Conservation (phyloP, 345 rosid genomes). For the Clarkia xantiana region DNA sequence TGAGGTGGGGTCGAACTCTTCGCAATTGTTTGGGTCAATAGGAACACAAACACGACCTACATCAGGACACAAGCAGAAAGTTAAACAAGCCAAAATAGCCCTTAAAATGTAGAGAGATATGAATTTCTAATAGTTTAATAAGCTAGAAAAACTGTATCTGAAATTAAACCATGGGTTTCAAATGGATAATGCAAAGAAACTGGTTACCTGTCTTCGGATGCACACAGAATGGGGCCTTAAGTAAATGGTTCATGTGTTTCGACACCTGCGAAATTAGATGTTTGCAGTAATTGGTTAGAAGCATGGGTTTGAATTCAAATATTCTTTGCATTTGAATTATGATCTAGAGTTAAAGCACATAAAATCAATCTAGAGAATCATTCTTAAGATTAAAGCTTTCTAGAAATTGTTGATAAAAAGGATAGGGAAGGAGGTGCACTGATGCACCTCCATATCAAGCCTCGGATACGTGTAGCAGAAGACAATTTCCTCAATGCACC, state of each 20-base stretch:
- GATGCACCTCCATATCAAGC: slow-evolving; percentile 83
- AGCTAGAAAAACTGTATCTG: neutral
- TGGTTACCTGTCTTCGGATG: slow-evolving; percentile 78
- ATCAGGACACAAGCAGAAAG: neutral
- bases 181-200: neutral
- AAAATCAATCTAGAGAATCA: neutral
- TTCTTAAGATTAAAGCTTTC: neutral
- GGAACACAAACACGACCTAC: slow-evolving; percentile 87
- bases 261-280: slow-evolving; percentile 44
- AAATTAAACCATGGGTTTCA: neutral
- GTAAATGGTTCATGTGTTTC: slow-evolving; percentile 90
- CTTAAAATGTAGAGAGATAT: neutral
- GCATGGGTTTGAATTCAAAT: neutral
- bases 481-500: slow-evolving; percentile 77
- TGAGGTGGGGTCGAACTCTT: slow-evolving; percentile 73
- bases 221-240: slow-evolving; percentile 93
- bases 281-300: neutral
- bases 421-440: neutral
- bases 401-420: neutral
- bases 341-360: neutral
- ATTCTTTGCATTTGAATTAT: neutral
- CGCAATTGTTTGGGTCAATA: slow-evolving; percentile 52
- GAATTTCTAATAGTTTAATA: neutral
- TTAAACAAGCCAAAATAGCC: neutral
- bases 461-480: slow-evolving; percentile 79